A percentile compares a stretch with the other conserved stretches of the same genome.
phyloP scores from a whole-genome alignment of 352 stramenopile genomes.

The Ophiocytium majus region DNA sequence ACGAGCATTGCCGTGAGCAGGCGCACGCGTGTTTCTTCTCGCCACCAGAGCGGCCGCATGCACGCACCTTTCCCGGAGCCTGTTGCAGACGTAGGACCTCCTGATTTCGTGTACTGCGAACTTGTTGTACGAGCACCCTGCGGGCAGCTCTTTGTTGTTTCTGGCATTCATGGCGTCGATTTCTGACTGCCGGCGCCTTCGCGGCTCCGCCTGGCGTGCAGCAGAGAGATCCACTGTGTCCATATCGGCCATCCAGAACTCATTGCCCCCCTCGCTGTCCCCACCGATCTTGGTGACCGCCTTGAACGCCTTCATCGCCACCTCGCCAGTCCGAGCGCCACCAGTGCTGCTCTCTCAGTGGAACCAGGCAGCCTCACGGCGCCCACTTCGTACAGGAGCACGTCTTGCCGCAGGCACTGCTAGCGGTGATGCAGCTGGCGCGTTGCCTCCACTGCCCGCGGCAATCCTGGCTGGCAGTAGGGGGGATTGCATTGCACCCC shows the following conservation, averaged over 20 bases:
- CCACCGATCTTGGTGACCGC: neutral
- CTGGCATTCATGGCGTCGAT: neutral
- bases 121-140: slow-evolving; percentile 34
- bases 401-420: neutral
- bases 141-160: slow-evolving; percentile 27
- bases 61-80: slow-evolving; percentile 43
- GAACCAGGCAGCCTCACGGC: neutral
- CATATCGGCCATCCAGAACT: slow-evolving; percentile 22
- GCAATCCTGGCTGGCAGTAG: neutral
- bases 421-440: neutral
- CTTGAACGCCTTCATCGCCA: slow-evolving; percentile 19
- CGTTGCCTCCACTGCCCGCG: neutral
- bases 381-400: neutral
- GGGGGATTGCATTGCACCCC: neutral
- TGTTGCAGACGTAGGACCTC: slow-evolving; percentile 50
- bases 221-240: neutral
- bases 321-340: neutral
- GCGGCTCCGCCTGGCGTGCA: neutral
- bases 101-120: slow-evolving; percentile 46
- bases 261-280: neutral
- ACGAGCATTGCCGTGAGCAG: neutral
- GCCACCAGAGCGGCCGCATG: no score
- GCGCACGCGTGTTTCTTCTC: no score
- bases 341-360: neutral
- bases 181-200: neutral